Evolutionary conservation across 2,329 filamentous ascomycete genomes (phyloP).

Genomic region (Microcyclosporella mali): DNA sequence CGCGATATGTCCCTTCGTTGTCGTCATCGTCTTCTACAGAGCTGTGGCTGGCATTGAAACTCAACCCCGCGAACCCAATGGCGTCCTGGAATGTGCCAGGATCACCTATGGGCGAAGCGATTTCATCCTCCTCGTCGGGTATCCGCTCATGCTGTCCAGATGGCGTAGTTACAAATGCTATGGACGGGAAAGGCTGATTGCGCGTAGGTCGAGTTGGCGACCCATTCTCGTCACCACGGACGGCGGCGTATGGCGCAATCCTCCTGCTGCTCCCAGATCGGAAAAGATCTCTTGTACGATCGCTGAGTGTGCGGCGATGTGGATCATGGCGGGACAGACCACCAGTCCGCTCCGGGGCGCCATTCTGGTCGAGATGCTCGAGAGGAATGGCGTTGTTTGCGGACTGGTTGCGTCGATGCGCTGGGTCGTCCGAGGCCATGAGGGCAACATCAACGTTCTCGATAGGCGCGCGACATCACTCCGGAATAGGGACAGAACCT

Average conservation of each 20-base stretch:
- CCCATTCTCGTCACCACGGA: slow-evolving; percentile 37
- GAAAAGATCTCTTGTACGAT: slow-evolving; percentile 44
- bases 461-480: no score
- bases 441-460: slow-evolving; percentile 8
- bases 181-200: slow-evolving; percentile 16
- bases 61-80: slow-evolving; percentile 43
- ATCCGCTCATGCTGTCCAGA: slow-evolving; percentile 28
- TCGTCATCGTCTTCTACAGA: slow-evolving; percentile 18
- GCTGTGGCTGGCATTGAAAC: slow-evolving; percentile 38
- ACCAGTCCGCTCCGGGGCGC: slow-evolving; percentile 23
- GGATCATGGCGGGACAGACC: slow-evolving; percentile 26
- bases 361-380: slow-evolving; percentile 43
- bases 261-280: slow-evolving; percentile 25
- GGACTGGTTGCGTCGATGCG: slow-evolving; percentile 43
- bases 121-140: slow-evolving; percentile 30
- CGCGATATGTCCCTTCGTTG: slow-evolving; percentile 10
- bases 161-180: slow-evolving; percentile 35
- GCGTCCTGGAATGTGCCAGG: slow-evolving; percentile 44
- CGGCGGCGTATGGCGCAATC: slow-evolving; percentile 44
- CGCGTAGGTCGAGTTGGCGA: slow-evolving; percentile 44
- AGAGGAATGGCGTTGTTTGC: slow-evolving; percentile 61
- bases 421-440: slow-evolving; percentile 47
- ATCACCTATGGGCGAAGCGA: slow-evolving; percentile 40
- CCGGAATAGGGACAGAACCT: no score
- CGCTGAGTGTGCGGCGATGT: slow-evolving; percentile 43